Evolutionary conservation across 2,329 filamentous ascomycete genomes (phyloP), one percentile per base, ranked within the genome.

Genomic region (Colletotrichum filicis): DNA sequence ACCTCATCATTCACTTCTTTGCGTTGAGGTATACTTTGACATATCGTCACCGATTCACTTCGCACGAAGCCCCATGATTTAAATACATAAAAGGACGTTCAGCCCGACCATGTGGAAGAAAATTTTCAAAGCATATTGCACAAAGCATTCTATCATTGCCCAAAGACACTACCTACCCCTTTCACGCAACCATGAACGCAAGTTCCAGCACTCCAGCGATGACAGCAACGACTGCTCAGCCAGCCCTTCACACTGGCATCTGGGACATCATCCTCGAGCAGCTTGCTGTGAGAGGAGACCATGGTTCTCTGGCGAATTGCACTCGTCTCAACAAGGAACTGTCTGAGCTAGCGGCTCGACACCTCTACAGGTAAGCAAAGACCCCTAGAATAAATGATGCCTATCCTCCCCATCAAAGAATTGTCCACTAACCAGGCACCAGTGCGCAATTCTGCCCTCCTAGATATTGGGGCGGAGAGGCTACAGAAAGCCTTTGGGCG

Each of bases 301-400:
- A 62, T 16, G 28, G 26, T 12, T 66, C 60, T 1, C 24, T 68
- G 57, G 68, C 37, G 11, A 58, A 19, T 24, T 68, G 68, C 19
- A 65, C 65, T 12, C 49, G 14, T 19, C 16, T 57, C 7, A 58
- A n/a, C 9, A 32, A 14, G 12, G 57, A 37, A 1, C 16, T 49
- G 12, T 55, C 68, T 2, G 30, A n/a, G n/a, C 14, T 42, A 5
- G 68, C 68, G 4, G 52, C 62, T 16, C 35, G 3, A 49, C 35
- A 22, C 7, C 68, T 71, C n/a, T 71, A 71, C 1, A 28, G 52
- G 68, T 68, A 26, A 32, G 68, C 14, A 37, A n/a, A 9, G 7
- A 49, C 6, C 19, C 7, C 1, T 6, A 9, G 19, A 46, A n/a
- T 1, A 19, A 16, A 16, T 9, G 24, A 24, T 46, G 16, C 11